Percentiles rank a stretch among this genome's conserved stretches.
Evolutionary conservation across 257 asterid species (phyloP).

Genomic region (Cynanchum wilfordii): DNA sequence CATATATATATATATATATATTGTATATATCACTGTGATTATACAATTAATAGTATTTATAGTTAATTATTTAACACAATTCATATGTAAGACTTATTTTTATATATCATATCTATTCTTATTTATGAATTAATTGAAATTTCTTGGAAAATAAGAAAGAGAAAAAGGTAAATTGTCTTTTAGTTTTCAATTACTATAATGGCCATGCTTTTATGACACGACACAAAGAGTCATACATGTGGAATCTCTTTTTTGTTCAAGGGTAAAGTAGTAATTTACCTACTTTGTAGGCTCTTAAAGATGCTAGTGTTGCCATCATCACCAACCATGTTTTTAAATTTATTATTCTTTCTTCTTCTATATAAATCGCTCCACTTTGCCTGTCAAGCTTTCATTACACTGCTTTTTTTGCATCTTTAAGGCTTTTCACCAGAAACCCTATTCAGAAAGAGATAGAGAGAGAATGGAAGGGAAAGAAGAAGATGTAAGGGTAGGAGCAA

Average conservation of each 20-base stretch:
- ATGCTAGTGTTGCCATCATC: slow-evolving; percentile 1
- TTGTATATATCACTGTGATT: neutral
- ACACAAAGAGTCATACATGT: neutral
- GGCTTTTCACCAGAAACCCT: neutral
- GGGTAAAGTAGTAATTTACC: neutral
- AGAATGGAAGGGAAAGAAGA: slow-evolving; percentile 73
- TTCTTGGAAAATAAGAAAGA: too few species aligned
- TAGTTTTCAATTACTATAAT: neutral
- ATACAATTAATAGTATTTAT: too few species aligned
- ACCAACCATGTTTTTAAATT: slow-evolving; percentile 9
- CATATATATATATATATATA: neutral
- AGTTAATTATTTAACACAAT: too few species aligned
- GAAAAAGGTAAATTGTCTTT: neutral
- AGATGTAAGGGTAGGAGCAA: slow-evolving; percentile 71
- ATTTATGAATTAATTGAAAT: too few species aligned
- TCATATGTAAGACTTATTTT: too few species aligned
- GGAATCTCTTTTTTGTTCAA: neutral
- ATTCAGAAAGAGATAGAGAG: slow-evolving; percentile 17
- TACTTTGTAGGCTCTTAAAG: neutral
- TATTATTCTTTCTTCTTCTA: neutral
- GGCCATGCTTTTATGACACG: neutral
- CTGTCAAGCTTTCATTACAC: neutral
- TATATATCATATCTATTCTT: too few species aligned
- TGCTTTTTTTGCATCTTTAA: neutral
- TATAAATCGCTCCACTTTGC: slow-evolving; percentile 7